Evolutionary conservation across 1,139 yeast species (phyloP).

Genomic region (Pneumocystis oryctolagi): DNA sequence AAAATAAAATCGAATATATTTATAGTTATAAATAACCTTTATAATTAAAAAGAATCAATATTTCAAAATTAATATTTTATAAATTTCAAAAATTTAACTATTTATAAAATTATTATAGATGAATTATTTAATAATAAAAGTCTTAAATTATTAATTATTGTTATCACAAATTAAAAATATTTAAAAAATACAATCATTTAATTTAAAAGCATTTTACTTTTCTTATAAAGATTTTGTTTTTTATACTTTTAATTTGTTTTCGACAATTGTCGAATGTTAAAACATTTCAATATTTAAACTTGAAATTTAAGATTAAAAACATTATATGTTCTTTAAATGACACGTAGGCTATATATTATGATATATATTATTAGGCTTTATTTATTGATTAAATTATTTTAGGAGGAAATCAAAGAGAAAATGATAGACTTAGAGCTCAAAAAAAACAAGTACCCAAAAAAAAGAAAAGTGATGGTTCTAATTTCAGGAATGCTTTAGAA

Average conservation of each 20-base stretch:
- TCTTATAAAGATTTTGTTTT: background rate
- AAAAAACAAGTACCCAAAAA: background rate
- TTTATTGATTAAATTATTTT: background rate
- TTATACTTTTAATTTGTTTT: no score
- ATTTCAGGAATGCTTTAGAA: background rate
- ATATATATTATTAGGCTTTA: background rate
- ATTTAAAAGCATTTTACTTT: background rate
- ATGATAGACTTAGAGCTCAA: background rate
- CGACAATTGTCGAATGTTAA: background rate
- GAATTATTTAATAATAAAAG: background rate
- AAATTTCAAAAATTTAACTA: background rate
- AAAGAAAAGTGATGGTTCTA: background rate
- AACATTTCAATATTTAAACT: background rate
- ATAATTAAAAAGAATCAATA: background rate
- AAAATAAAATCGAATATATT: background rate
- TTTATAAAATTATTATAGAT: background rate
- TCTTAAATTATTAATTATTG: background rate
- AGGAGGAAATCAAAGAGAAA: background rate
- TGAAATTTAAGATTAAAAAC: background rate
- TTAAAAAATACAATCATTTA: background rate
- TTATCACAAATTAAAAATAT: background rate
- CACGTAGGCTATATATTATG: background rate
- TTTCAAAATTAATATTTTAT: background rate
- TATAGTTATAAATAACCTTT: background rate
- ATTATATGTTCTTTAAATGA: background rate